Percentiles rank a stretch among this genome's conserved stretches.
These are phyloP conservation scores for Colletotrichum tanaceti DNA, from an alignment of 2,329 filamentous ascomycete genomes.

Conservation along the genomic window DNA sequence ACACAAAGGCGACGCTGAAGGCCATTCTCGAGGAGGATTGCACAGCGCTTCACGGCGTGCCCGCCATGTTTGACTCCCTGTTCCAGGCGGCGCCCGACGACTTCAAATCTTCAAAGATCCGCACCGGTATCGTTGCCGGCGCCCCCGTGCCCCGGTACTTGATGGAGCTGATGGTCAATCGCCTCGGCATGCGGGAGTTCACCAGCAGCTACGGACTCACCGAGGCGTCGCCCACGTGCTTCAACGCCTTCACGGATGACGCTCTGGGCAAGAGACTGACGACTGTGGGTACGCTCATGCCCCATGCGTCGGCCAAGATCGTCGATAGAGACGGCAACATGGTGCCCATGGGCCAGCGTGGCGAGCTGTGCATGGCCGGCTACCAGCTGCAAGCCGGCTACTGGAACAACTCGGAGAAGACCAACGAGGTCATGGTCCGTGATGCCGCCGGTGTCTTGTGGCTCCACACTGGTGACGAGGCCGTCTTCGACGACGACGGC, in stretches of 20 bases:
- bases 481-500: slow-evolving; percentile 74
- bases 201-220: slow-evolving; percentile 79
- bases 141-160: slow-evolving; percentile 80
- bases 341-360: slow-evolving; percentile 74
- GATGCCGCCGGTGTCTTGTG: slow-evolving; percentile 68
- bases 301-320: slow-evolving; percentile 82
- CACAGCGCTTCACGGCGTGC: slow-evolving; percentile 83
- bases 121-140: slow-evolving; percentile 84
- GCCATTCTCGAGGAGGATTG: slow-evolving; percentile 75
- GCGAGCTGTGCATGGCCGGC: slow-evolving; percentile 82
- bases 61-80: slow-evolving; percentile 83
- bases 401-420: slow-evolving; percentile 80
- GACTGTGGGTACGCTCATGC: slow-evolving; percentile 81
- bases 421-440: slow-evolving; percentile 67
- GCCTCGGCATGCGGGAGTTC: slow-evolving; percentile 81
- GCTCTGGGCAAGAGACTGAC: slow-evolving; percentile 73
- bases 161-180: slow-evolving; percentile 77
- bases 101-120: slow-evolving; percentile 64
- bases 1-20: slow-evolving; percentile 72
- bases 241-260: slow-evolving; percentile 82
- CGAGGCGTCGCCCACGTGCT: slow-evolving; percentile 82
- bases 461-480: slow-evolving; percentile 76
- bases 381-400: slow-evolving; percentile 79
- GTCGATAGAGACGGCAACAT: slow-evolving; percentile 74
- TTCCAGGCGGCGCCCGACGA: slow-evolving; percentile 58